phyloP scores from a whole-genome alignment of 768 basidiomycete genomes.

The Termitomyces sp. region DNA sequence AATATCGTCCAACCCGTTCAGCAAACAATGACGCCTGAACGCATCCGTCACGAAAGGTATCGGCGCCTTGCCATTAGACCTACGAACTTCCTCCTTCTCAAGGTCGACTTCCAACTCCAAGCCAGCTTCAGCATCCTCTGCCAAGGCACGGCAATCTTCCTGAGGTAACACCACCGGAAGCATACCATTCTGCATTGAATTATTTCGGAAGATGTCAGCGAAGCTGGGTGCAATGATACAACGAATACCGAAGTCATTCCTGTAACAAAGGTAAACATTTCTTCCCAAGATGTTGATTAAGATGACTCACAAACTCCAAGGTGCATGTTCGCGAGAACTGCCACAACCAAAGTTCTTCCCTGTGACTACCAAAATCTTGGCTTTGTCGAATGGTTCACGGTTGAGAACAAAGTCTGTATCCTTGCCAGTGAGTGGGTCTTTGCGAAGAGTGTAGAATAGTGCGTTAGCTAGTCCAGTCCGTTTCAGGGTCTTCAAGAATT shows the following conservation, averaged over 20 bases:
- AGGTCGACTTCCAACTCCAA: constrained; percentile 82
- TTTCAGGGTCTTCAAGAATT: constrained; percentile 90
- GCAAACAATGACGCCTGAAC: constrained; percentile 89
- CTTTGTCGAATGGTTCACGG: constrained; percentile 67
- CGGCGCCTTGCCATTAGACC: constrained; percentile 65
- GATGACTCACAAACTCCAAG: constrained; percentile 72
- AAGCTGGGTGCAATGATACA: constrained; percentile 87
- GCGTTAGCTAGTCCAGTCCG: constrained; percentile 84
- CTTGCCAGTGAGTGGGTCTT: constrained; percentile 72
- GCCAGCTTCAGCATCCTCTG: constrained; percentile 73
- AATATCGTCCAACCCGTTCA: constrained; percentile 97
- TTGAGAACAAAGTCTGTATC: constrained; percentile 87
- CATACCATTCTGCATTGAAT: constrained; percentile 93
- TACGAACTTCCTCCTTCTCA: constrained; percentile 75
- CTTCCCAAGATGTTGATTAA: neutral
- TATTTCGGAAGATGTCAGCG: constrained; percentile 88
- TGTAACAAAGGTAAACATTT: constrained; percentile 22
- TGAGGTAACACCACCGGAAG: constrained; percentile 72
- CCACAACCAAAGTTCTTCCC: constrained; percentile 92
- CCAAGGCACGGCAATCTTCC: constrained; percentile 67
- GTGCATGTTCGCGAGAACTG: constrained; percentile 88
- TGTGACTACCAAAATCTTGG: constrained; percentile 79
- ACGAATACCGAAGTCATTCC: constrained; percentile 88
- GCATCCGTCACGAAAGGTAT: constrained; percentile 81
- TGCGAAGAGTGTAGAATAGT: constrained; percentile 79